These are phyloP conservation scores for Linum tenue DNA, from an alignment of 345 rosid species.

Conservation along the genomic window DNA sequence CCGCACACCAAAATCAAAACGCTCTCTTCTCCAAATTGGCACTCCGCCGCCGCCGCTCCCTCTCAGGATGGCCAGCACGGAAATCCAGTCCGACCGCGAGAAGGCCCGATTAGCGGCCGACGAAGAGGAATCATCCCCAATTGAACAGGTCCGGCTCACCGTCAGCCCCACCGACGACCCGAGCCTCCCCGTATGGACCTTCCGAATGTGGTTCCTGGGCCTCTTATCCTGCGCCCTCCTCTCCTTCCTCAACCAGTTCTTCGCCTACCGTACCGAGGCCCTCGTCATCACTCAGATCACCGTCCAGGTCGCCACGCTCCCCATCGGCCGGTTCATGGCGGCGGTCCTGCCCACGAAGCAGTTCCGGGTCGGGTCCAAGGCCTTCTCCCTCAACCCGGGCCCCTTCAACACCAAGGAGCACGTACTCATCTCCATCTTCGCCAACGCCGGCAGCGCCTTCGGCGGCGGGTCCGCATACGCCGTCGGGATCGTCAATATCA, in stretches of 20 bases:
- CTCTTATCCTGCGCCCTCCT: conserved; percentile 56
- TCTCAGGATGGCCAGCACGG: too few species aligned
- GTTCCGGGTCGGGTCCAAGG: conserved; percentile 51
- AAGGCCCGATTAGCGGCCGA: conserved; percentile 4
- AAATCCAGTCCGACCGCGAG: conserved; percentile 13
- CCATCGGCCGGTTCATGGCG: conserved; percentile 65
- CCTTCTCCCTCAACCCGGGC: conserved; percentile 67
- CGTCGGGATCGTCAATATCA: conserved; percentile 58
- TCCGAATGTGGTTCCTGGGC: conserved; percentile 81
- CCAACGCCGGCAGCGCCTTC: conserved; percentile 82
- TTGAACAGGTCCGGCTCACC: conserved; percentile 73
- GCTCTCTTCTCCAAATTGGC: too few species aligned
- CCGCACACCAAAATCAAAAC: too few species aligned
- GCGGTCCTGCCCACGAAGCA: conserved; percentile 42
- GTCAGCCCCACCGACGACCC: conserved; percentile 74
- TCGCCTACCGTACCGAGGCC: conserved; percentile 75
- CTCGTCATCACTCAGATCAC: conserved; percentile 72
- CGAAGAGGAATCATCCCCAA: conserved; percentile 56
- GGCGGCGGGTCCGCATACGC: conserved; percentile 64
- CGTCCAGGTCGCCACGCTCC: conserved; percentile 68
- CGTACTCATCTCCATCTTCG: conserved; percentile 69
- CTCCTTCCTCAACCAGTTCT: conserved; percentile 76
- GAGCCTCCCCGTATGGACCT: conserved; percentile 74
- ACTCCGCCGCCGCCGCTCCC: too few species aligned
- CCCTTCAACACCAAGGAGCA: conserved; percentile 85